Base-by-base conservation (phyloP, 768 basidiomycete genomes). In the Rhizopogon roseolus region DNA sequence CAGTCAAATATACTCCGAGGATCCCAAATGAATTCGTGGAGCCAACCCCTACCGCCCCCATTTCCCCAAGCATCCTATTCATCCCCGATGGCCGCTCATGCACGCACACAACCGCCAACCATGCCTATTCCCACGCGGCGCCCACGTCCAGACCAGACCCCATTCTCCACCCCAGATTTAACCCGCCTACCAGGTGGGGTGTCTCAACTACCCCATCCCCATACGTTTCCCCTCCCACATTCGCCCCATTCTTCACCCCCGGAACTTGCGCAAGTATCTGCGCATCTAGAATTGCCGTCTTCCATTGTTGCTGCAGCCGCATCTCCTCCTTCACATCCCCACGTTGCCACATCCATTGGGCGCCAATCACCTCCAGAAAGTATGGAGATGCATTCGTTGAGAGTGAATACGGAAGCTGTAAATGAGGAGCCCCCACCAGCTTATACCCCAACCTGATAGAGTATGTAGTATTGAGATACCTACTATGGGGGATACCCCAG, bases 381-480 rank as follows among this genome's bases (percentile, higher is more conserved):
- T 36, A 14, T 36, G 41, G 34, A 53, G 54, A 17, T 60, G 50
- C 16, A 51, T 57, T 5, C 40, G 39, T 41, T 46, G 22, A 36
- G 56, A 14, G 50, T 54, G 43, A 10, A 52, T 9, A 65, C 67
- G 0, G 67, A 58, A 13, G 29, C 32, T 29, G 49, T 53, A 13
- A 25, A 40, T 19, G 54, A 48, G 2, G 67, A 66, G 2, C 56
- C 66, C 28, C 66, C 66, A 10, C 66, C 66, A 11, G 61, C 67
- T 28, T 67, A 67, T 11, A 69, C 66, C 17, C 58, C 59, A 13
- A 4, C 57, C 2, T 59, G 28, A 67, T 13, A n/a, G 10, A 46
- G 17, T 8, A 46, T 46, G 32, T 13, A 46, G 5, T 19, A 5
- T 46, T 19, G 5, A 22, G 29, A 2, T 11, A 17, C 34, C 4